Evolutionary conservation across 225 moss, liverwort and hornwort genomes (phyloP), one percentile per base, ranked within the genome.

Genomic region (Marchantia polymorpha): DNA sequence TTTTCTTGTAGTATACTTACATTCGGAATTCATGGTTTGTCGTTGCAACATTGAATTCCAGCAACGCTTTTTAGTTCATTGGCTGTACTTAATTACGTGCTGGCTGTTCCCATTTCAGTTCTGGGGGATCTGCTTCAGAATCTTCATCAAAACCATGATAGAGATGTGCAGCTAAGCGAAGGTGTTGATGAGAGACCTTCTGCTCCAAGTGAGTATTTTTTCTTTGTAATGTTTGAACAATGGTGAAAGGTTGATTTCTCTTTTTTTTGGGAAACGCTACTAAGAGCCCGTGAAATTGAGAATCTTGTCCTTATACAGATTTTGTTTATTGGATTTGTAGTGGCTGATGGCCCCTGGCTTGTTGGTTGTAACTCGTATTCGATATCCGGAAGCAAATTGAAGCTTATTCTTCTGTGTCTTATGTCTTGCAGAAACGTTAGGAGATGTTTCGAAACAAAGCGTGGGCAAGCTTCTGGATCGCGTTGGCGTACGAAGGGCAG

Each of bases 381-480:
- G 39, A 2, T 39, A 39, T 39, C 5, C 39, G 39, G 39, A 39
- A 39, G 5, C 39, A 39, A 39, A 39, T 31, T 23, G 3, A 71
- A 75, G 49, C 19, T 75, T 16, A 56, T 1, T 27, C 6, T 52
- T 20, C 7, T 31, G 68, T 39, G 30, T 4, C 29, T 1, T 22
- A 47, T 64, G 10, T 67, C 8, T 72, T 55, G 49, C 82, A 77
- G 77, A 53, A 48, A 82, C 77, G 12, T 78, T 82, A 30, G 82
- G 77, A 29, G 77, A 82, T 73, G 53, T 82, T 1, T 78, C 77
- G 10, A 78, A 77, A 56, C 60, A 64, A 15, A 74, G 25, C 29
- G 82, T 82, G 23, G 50, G 64, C 20, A 78, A 64, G 52, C 72
- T 82, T 75, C 71, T 82, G 64, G 72, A 77, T 17, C 82, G 77